Evolutionary conservation across 176 grass and related monocot species (phyloP), one percentile per base, ranked within the genome.

Genomic region (Rhynchospora breviuscula): DNA sequence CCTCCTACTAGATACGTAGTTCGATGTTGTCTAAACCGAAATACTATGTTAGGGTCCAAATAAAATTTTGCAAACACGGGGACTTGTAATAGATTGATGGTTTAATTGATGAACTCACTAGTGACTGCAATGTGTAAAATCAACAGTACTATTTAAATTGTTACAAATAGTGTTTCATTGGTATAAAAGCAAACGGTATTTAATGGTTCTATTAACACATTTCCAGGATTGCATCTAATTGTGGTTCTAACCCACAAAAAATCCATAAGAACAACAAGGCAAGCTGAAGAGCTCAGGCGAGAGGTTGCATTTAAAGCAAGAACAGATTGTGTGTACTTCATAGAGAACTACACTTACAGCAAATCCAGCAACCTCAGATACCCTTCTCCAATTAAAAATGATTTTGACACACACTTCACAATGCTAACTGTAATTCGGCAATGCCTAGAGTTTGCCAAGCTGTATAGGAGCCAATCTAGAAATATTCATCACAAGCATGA

Each of bases 181-280:
- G 29, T 46, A 15, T 12, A 8, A 67, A 11, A 82, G 53, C 9
- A 65, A 64, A 58, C 11, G 19, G n/a, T 31, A 26, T 6, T 53
- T 33, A 58, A 69, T 60, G 63, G 46, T 85, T 9, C 77, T 79
- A 25, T 23, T n/a, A 29, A 58, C 87, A 18, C 81, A 5, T 79
- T 79, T 10, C 64, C 79, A 99, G 93, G 91, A 7, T 86, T 99
- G 58, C 90, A 95, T 81, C 79, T 99, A 44, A 85, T 99, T 8
- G 58, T 95, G 26, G 93, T 93, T 22, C 12, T 99, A 64, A 99
- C 96, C n/a, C 87, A 91, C 75, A 99, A 93, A 86, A 93, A 93
- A 54, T 67, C 86, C n/a, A 83, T 90, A 76, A 91, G 59, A 86
- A 89, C 84, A 69, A 53, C 60, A 51, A 84, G 88, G 21, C 85